These are phyloP conservation scores for Ogataea hybrid DNA, from an alignment of 1,139 yeast genomes.

Conservation along the genomic window DNA sequence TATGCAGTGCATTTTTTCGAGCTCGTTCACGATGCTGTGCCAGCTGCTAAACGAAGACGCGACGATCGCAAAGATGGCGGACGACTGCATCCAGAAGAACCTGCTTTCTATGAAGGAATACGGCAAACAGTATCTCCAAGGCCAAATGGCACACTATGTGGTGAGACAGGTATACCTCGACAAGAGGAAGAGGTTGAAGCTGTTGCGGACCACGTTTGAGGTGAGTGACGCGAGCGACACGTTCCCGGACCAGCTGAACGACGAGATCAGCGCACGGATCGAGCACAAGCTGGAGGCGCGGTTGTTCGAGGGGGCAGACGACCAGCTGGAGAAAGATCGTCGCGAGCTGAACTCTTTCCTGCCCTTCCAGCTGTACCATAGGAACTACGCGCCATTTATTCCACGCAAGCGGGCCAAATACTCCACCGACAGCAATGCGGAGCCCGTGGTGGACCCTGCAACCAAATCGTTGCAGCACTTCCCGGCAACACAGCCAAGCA, in stretches of 20 bases:
- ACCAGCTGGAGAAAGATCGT: too few species aligned
- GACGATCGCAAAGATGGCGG: constrained; percentile 15
- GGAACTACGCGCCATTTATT: constrained; percentile 10
- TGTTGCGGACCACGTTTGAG: too few species aligned
- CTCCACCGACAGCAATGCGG: background rate
- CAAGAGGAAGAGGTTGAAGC: too few species aligned
- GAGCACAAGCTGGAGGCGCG: too few species aligned
- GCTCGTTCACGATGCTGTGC: constrained; percentile 17
- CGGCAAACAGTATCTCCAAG: too few species aligned
- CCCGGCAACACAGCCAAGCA: background rate
- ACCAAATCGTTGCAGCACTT: background rate
- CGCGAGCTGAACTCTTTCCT: background rate
- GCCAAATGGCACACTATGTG: too few species aligned
- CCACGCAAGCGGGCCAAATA: constrained; percentile 4
- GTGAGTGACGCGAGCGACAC: too few species aligned
- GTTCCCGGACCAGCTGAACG: too few species aligned
- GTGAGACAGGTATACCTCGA: too few species aligned
- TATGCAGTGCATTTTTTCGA: constrained; percentile 33
- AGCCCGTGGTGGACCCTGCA: background rate
- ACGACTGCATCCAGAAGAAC: constrained; percentile 24
- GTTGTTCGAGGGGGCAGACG: too few species aligned
- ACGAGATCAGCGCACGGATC: too few species aligned
- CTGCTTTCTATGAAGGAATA: constrained; percentile 5
- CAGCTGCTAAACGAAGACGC: constrained; percentile 36
- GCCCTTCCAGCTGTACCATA: constrained; percentile 11